Evolutionary conservation across 768 basidiomycete genomes (phyloP).

Genomic region (Pholiota molesta): DNA sequence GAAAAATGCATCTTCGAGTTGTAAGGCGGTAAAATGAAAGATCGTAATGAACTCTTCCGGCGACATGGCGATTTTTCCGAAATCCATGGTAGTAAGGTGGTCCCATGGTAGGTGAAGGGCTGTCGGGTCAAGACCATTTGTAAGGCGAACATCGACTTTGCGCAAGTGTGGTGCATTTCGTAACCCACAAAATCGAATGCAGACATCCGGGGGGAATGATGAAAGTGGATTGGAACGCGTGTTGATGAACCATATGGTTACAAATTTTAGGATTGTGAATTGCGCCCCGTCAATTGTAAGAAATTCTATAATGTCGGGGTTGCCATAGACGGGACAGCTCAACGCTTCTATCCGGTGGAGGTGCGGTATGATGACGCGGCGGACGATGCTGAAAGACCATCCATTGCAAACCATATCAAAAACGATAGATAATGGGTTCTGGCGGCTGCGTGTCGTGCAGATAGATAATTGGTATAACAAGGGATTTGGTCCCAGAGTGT

Average conservation of each 20-base stretch:
- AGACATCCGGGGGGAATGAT: not conserved
- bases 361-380: not conserved
- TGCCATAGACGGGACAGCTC: not conserved
- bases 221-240: not conserved
- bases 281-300: not conserved
- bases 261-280: not conserved
- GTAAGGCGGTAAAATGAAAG: not conserved
- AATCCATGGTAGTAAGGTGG: not conserved
- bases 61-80: not conserved
- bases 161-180: not conserved
- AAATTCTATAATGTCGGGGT: not conserved
- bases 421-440: not conserved
- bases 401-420: not conserved
- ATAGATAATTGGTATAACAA: not conserved
- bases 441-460: not conserved
- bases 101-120: not conserved
- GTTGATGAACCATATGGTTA: not conserved
- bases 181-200: not conserved
- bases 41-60: not conserved
- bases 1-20: not conserved
- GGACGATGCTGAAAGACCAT: not conserved
- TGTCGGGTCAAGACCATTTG: not conserved
- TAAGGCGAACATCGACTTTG: not conserved
- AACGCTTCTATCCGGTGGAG: not conserved
- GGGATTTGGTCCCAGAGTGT: not conserved